Conservation (phyloP, 441 rosid species). For the Syzygium malaccense region DNA sequence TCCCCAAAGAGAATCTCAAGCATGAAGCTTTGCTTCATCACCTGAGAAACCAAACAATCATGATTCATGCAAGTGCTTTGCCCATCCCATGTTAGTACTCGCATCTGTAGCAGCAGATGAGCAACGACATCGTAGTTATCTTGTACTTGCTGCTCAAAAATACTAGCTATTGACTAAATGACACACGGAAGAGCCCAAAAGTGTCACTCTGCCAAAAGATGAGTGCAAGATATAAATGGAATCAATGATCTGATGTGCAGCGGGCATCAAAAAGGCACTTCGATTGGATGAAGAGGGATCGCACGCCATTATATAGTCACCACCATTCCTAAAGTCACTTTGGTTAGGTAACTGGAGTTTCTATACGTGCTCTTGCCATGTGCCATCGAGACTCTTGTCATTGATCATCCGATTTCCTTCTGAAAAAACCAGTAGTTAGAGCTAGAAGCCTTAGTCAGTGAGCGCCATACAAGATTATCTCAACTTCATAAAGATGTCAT, state of each 20-base stretch:
- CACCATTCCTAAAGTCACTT: not conserved
- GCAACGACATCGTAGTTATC: fast-evolving
- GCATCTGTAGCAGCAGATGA: not conserved
- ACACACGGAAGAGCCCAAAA: not conserved
- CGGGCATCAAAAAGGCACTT: not conserved
- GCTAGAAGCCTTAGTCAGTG: not conserved
- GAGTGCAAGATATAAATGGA: not conserved
- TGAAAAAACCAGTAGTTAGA: not conserved
- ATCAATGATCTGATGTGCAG: not conserved
- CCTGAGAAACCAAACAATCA: not conserved
- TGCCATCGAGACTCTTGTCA: not conserved
- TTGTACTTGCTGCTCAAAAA: not conserved
- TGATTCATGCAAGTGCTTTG: not conserved
- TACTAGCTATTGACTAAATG: too few species aligned
- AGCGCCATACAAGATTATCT: not conserved
- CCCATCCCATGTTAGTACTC: fast-evolving
- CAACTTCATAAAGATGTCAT: not conserved
- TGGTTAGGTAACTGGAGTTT: not conserved
- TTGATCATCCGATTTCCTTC: not conserved
- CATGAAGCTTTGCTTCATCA: not conserved
- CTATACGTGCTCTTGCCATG: not conserved
- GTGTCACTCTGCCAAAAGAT: not conserved
- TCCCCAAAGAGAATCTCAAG: not conserved
- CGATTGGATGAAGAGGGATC: not conserved
- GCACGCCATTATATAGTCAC: fast-evolving